Evolutionary conservation across 1,284 basidiomycete species (phyloP).

Genomic region (Afroboletus lepidellus): DNA sequence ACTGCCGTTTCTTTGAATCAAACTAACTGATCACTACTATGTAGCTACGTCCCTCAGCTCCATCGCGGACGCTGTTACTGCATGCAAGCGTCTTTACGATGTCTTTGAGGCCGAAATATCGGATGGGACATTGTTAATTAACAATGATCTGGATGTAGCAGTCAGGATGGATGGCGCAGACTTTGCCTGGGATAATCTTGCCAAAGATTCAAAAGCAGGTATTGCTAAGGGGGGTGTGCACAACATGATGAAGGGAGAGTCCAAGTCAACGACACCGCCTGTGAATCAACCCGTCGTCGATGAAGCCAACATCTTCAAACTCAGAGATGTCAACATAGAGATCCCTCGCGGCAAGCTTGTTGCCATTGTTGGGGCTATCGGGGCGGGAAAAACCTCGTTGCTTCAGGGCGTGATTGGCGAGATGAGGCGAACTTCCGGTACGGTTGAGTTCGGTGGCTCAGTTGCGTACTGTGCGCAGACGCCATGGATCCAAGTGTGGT

Average conservation of each 20-base stretch:
- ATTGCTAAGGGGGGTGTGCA: not conserved
- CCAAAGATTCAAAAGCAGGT: slow-evolving; percentile 35
- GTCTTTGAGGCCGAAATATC: slow-evolving; percentile 81
- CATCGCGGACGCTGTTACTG: slow-evolving; percentile 78
- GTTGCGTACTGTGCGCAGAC: slow-evolving; percentile 83
- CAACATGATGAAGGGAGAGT: slow-evolving; percentile 2
- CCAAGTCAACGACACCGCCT: not conserved
- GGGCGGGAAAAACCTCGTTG: slow-evolving; percentile 70
- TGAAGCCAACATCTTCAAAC: slow-evolving; percentile 21
- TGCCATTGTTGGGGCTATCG: slow-evolving; percentile 74
- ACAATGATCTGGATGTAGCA: slow-evolving; percentile 59
- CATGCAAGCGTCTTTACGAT: slow-evolving; percentile 62
- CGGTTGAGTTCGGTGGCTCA: slow-evolving; percentile 67
- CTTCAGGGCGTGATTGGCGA: slow-evolving; percentile 80
- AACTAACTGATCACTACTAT: not conserved
- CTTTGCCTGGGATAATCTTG: slow-evolving; percentile 83
- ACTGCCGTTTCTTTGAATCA: not conserved
- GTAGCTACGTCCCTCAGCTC: slow-evolving; percentile 73
- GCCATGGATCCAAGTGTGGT: slow-evolving; percentile 80
- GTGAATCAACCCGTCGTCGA: slow-evolving; percentile 7
- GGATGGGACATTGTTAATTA: slow-evolving; percentile 49
- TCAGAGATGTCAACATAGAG: slow-evolving; percentile 56
- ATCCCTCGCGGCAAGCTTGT: slow-evolving; percentile 73
- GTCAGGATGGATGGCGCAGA: slow-evolving; percentile 64
- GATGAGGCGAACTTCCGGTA: slow-evolving; percentile 66